Evolutionary conservation across 2,329 filamentous ascomycete genomes (phyloP).

Genomic region (Elsinoe arachidis): DNA sequence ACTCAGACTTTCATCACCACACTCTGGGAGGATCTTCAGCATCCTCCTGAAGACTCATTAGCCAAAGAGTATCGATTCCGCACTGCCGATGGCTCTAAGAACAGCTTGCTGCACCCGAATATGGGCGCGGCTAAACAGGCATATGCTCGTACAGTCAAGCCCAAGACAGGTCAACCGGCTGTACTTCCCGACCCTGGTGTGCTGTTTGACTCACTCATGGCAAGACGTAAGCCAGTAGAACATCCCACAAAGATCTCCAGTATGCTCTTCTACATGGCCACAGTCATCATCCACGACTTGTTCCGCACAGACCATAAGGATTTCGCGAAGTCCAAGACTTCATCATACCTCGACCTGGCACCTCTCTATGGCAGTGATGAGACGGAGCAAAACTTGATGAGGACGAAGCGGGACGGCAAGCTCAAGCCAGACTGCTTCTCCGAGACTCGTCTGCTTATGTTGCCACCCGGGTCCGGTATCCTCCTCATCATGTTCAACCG

Average conservation of each 20-base stretch:
- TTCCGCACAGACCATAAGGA: conserved; percentile 59
- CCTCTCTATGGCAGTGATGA: conserved; percentile 66
- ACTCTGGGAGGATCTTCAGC: conserved; percentile 41
- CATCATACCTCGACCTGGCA: conserved; percentile 65
- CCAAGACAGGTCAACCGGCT: conserved; percentile 47
- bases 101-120: conserved; percentile 54
- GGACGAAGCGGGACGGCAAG: conserved; percentile 57
- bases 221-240: conserved; percentile 51
- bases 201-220: conserved; percentile 60
- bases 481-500: conserved; percentile 59
- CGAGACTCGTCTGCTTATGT: conserved; percentile 54
- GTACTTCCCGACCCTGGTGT: conserved; percentile 56
- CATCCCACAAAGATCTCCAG: conserved; percentile 67
- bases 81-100: conserved; percentile 42
- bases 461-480: conserved; percentile 60
- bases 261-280: conserved; percentile 66
- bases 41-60: conserved; percentile 39
- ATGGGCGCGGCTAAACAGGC: conserved; percentile 57
- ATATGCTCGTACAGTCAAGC: conserved; percentile 59
- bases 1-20: conserved; percentile 38
- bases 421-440: conserved; percentile 64
- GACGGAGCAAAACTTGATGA: conserved; percentile 55
- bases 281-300: conserved; percentile 55
- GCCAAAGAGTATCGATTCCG: conserved; percentile 39
- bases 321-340: conserved; percentile 56